A percentile compares a stretch with the other conserved stretches of the same genome.
These are phyloP conservation scores for Pythium utonaiense DNA, from an alignment of 352 stramenopile genomes.

Conservation along the genomic window DNA sequence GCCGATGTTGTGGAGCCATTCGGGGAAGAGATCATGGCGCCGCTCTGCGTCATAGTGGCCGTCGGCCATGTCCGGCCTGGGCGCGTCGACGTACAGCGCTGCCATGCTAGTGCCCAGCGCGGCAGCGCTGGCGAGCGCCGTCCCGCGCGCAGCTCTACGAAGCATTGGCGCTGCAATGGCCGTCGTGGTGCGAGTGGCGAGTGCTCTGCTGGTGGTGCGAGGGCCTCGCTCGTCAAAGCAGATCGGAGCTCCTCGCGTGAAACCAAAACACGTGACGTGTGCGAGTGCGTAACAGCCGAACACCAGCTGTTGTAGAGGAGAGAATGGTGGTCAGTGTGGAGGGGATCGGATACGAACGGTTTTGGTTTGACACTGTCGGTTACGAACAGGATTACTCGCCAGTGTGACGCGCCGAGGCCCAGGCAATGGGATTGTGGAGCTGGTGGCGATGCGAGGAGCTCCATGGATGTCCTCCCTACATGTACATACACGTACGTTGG, in stretches of 20 bases:
- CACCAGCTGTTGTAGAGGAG: neutral
- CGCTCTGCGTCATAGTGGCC: conserved; percentile 29
- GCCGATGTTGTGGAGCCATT: conserved; percentile 62
- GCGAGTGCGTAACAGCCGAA: neutral
- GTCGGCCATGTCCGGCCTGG: conserved; percentile 49
- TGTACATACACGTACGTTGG: too few species aligned
- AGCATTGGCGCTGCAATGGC: conserved; percentile 17
- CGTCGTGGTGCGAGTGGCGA: conserved; percentile 4
- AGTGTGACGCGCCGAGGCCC: neutral
- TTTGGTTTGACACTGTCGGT: neutral
- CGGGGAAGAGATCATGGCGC: conserved; percentile 45
- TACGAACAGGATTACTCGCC: neutral
- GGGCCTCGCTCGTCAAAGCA: neutral
- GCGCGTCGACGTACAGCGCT: conserved; percentile 61
- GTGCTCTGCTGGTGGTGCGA: conserved; percentile 3
- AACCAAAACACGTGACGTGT: neutral
- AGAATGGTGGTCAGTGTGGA: neutral
- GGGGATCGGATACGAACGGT: neutral
- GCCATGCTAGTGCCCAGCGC: conserved; percentile 19
- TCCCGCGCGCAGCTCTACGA: conserved; percentile 5
- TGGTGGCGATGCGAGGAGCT: too few species aligned
- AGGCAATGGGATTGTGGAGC: neutral
- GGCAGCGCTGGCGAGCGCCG: conserved; percentile 11
- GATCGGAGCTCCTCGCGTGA: neutral
- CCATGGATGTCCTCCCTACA: too few species aligned